Evolutionary conservation across 306 rosid species (phyloP), one percentile per base, ranked within the genome.

Genomic region (Mimosa bimucronata): DNA sequence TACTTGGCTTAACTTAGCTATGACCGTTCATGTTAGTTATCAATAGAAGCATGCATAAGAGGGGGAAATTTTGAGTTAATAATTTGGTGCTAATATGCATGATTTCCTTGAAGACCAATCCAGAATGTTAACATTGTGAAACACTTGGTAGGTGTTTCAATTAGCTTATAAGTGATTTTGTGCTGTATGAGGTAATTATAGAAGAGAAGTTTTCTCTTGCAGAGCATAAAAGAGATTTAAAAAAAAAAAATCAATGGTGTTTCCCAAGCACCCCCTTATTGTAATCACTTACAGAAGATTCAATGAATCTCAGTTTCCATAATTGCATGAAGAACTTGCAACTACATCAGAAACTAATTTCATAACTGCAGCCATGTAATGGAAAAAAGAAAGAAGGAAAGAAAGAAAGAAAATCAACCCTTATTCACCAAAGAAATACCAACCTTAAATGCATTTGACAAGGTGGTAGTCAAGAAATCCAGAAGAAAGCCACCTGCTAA

Each of bases 381-480:
- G 12, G 4, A 8, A 45, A 12, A 45, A 7, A n/a, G n/a, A n/a
- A n/a, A n/a, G n/a, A n/a, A n/a, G n/a, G n/a, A n/a, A n/a, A n/a
- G n/a, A n/a, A n/a, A n/a, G n/a, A n/a, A n/a, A n/a, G n/a, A n/a
- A 19, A 53, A n/a, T 53, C 26, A 53, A 19, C 61, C 61, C 26
- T n/a, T 19, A 1, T 5, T n/a, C 21, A n/a, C 73, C 67, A 74
- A 76, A 71, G 58, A 66, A 79, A 76, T 70, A 77, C 87, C 75
- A 81, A 92, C 98, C 97, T 94, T 94, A 84, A 94, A 94, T 80
- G 97, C 98, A 88, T 94, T 94, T 45, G 97, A 71, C 48, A 94
- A 83, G 23, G 95, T 81, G 82, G 66, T 88, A 28, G 16, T 68
- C 85, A 94, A 79, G 65, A 26, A 88, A 89, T 94, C 98, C 52